Evolutionary conservation across 208 protist species (phyloP), one percentile per base, ranked within the genome.

Genomic region (Leishmania tropica): DNA sequence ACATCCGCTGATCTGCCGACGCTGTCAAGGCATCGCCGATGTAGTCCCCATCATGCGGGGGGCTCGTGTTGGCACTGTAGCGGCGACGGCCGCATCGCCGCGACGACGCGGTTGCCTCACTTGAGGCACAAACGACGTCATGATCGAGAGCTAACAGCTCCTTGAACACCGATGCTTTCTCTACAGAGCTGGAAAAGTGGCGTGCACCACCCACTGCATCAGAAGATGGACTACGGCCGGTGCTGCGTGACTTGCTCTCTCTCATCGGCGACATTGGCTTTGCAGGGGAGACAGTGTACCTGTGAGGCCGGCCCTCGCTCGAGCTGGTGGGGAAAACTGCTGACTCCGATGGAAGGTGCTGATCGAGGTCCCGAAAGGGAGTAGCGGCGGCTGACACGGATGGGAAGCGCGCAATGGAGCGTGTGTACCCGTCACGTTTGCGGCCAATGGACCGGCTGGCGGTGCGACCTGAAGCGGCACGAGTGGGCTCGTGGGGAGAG

Each of bases 251-350:
- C 35, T 68, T 40, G 53, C 24, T 48, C 56, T 31, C 28, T 19
- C 37, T 28, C 53, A 51, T 37, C n/a, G 40, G 53, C 56, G 56
- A 78, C 75, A 42, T 21, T 8, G 56, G 75, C 56, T 78, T 78
- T 10, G 56, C 17, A 48, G 75, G 42, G 56, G 56, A 78, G 75
- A 48, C 13, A 37, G 17, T 21, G 56, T 37, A 13, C 35, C 56
- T 37, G 35, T 31, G 56, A 11, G 53, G 75, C 56, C n/a, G 15
- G 35, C 19, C 24, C 3, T 62, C 75, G 5, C n/a, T 62, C 54
- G 56, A 45, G 1, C 19, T 37, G 3, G 56, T 47, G 7, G 75
- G 56, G 21, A 65, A 35, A 1, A 28, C 24, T 10, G 10, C 40
- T 3, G 56, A 51, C 56, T n/a, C 6, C 2, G 56, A 31, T 47